A percentile compares a stretch with the other conserved stretches of the same genome.
These are phyloP conservation scores for Talaromyces sp. DNA, from an alignment of 2,329 filamentous ascomycete species.

Conservation along the genomic window DNA sequence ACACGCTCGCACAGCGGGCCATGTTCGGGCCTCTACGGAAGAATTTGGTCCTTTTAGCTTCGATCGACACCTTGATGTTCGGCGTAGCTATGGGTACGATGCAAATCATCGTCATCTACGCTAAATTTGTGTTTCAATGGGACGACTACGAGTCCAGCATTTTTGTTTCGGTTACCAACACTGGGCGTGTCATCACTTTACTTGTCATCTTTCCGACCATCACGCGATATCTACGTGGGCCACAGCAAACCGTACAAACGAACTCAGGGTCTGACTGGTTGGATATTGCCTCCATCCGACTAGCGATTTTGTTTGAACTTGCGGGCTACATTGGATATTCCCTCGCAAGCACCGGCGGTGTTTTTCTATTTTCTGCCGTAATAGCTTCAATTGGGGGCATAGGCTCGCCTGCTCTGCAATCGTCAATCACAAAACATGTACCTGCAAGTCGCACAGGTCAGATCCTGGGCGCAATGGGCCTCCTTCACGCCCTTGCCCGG, in stretches of 20 bases:
- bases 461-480: slow-evolving; percentile 79
- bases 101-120: slow-evolving; percentile 79
- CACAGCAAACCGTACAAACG: slow-evolving; percentile 30
- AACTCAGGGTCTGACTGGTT: slow-evolving; percentile 69
- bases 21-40: slow-evolving; percentile 59
- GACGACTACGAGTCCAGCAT: slow-evolving; percentile 70
- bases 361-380: slow-evolving; percentile 69
- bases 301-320: slow-evolving; percentile 70
- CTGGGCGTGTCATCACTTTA: slow-evolving; percentile 68
- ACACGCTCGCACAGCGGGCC: slow-evolving; percentile 48
- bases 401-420: slow-evolving; percentile 77
- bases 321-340: slow-evolving; percentile 72
- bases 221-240: slow-evolving; percentile 65
- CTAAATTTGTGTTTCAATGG: slow-evolving; percentile 76
- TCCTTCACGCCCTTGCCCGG: slow-evolving; percentile 76
- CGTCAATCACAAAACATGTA: slow-evolving; percentile 84
- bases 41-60: slow-evolving; percentile 76
- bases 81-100: slow-evolving; percentile 75
- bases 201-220: slow-evolving; percentile 69
- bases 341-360: slow-evolving; percentile 52
- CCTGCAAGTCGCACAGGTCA: slow-evolving; percentile 75
- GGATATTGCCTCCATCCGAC: slow-evolving; percentile 71
- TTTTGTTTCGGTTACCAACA: slow-evolving; percentile 76
- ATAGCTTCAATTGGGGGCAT: slow-evolving; percentile 76
- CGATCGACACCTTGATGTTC: slow-evolving; percentile 76